Evolutionary conservation across 1,284 basidiomycete genomes (phyloP).

Genomic region (Ganoderma sinense): DNA sequence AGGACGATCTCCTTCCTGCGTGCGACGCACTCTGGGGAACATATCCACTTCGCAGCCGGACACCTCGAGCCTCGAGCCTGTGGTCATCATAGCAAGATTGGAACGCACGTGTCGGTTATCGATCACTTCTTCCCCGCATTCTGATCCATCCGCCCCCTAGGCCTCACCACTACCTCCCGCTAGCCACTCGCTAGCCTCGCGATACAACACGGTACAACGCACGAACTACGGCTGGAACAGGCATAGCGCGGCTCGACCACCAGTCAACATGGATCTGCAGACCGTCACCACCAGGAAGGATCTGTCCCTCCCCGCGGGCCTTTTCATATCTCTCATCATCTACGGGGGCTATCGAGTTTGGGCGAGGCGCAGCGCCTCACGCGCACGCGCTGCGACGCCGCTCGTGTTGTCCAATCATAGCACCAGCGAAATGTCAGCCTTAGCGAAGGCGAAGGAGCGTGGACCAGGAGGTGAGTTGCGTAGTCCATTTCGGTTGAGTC

Average conservation of each 20-base stretch:
- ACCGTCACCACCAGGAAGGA: constrained; percentile 8
- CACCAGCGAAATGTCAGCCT: constrained; percentile 1
- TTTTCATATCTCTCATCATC: constrained; percentile 7
- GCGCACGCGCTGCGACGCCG: neutral
- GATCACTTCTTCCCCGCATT: neutral
- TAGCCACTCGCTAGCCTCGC: too few relatives aligned
- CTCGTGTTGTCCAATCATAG: neutral
- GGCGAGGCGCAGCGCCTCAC: neutral
- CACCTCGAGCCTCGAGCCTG: neutral
- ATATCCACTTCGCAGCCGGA: neutral
- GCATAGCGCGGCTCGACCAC: neutral
- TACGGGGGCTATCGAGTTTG: constrained; percentile 7
- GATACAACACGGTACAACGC: neutral
- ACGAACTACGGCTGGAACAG: neutral
- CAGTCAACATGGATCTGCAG: neutral
- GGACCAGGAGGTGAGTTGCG: constrained; percentile 20
- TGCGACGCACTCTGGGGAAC: neutral
- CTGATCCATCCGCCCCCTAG: neutral
- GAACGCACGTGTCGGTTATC: neutral
- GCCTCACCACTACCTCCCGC: neutral
- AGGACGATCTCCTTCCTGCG: neutral
- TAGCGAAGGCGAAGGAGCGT: constrained; percentile 18
- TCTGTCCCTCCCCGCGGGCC: neutral
- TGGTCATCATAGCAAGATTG: neutral
- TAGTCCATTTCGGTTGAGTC: neutral